These are phyloP conservation scores for Epichloe baconii DNA, from an alignment of 2,329 filamentous ascomycete species.

Conservation along the genomic window DNA sequence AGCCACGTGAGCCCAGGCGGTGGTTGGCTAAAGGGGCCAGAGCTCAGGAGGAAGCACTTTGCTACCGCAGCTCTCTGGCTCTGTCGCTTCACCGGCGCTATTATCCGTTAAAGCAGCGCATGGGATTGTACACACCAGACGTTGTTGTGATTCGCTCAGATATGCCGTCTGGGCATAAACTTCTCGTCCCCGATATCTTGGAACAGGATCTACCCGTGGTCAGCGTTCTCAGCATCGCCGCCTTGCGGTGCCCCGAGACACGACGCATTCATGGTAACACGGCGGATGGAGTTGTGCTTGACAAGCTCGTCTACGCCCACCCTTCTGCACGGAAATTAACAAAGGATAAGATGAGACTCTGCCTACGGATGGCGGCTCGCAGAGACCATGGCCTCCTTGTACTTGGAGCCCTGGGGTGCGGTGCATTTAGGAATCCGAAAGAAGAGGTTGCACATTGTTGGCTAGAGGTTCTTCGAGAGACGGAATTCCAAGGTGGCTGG, in stretches of 20 bases:
- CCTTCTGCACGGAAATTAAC: constrained; percentile 36
- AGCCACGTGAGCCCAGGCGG: constrained; percentile 45
- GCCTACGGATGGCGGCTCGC: constrained; percentile 44
- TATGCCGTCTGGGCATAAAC: constrained; percentile 29
- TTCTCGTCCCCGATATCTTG: constrained; percentile 26
- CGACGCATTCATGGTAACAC: constrained; percentile 9
- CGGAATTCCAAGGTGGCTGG: constrained; percentile 51
- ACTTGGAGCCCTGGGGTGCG: constrained; percentile 57
- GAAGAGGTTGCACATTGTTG: constrained; percentile 50
- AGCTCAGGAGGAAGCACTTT: constrained; percentile 58
- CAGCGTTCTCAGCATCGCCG: constrained; percentile 48
- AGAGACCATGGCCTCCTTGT: constrained; percentile 46
- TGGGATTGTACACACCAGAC: constrained; percentile 45
- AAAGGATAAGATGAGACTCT: constrained; percentile 49
- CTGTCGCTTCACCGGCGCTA: constrained; percentile 31
- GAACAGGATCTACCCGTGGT: constrained; percentile 33
- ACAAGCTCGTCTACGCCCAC: constrained; percentile 26
- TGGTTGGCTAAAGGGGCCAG: constrained; percentile 48
- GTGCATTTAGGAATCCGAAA: constrained; percentile 50
- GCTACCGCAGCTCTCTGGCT: constrained; percentile 45
- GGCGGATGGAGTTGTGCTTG: constrained; percentile 10
- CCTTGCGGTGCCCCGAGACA: constrained; percentile 29
- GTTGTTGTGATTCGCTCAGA: constrained; percentile 45
- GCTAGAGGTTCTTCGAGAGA: constrained; percentile 44
- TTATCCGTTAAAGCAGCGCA: constrained; percentile 39